Conservation (phyloP, 164 flowering plant genomes). For the Liquidambar formosana region DNA sequence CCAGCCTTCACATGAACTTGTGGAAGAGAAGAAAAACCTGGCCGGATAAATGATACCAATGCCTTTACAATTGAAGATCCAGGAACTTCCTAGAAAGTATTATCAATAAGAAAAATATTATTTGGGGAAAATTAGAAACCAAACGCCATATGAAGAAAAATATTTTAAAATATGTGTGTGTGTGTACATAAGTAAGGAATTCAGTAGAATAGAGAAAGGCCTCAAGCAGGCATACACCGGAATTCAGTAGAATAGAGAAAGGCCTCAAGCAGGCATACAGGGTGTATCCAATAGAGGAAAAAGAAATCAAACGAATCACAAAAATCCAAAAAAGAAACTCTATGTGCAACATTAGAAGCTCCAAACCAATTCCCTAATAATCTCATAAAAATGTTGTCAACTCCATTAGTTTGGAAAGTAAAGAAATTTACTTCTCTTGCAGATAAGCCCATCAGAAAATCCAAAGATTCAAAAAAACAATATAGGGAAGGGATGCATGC, state of each 20-base stretch:
- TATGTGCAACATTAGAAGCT: too few species aligned
- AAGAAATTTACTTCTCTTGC: background rate
- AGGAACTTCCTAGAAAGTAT: slow-evolving; percentile 55
- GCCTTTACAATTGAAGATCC: slow-evolving; percentile 64
- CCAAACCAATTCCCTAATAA: background rate
- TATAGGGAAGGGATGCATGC: background rate
- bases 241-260: too few species aligned
- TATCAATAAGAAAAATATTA: slow-evolving; percentile 7
- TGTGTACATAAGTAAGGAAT: too few species aligned
- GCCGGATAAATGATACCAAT: slow-evolving; percentile 53
- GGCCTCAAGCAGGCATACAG: too few species aligned
- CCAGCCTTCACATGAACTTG: slow-evolving; percentile 71
- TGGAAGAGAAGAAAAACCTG: slow-evolving; percentile 64
- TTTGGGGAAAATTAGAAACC: background rate
- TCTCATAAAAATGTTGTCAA: background rate
- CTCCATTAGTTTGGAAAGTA: background rate
- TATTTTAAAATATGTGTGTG: too few species aligned
- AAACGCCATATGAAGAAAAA: background rate
- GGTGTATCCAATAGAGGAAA: too few species aligned
- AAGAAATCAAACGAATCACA: too few species aligned
- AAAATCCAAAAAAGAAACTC: too few species aligned
- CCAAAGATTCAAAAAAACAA: background rate
- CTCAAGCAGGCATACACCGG: too few species aligned
- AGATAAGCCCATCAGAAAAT: background rate
- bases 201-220: background rate